phyloP scores from a whole-genome alignment of 2,329 filamentous ascomycete genomes.

The Pseudogymnoascus sp. region DNA sequence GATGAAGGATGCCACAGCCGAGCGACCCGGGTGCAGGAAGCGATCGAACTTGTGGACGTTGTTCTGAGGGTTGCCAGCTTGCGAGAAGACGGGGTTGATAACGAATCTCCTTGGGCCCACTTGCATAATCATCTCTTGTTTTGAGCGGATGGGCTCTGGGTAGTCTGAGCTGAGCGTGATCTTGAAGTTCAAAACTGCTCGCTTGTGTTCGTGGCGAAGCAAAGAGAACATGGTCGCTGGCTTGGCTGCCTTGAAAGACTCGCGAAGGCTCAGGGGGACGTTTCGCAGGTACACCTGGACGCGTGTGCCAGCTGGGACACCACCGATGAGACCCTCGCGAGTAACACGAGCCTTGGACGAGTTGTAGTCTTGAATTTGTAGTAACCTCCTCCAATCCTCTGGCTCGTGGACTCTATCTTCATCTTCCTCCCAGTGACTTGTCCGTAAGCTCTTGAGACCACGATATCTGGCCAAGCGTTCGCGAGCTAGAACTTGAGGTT shows the following conservation, averaged over 20 bases:
- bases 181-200: slow-evolving; percentile 79
- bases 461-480: slow-evolving; percentile 81
- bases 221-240: slow-evolving; percentile 77
- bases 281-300: slow-evolving; percentile 69
- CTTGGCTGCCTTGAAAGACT: slow-evolving; percentile 42
- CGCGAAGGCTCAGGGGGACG: slow-evolving; percentile 45
- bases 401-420: slow-evolving; percentile 84
- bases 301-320: slow-evolving; percentile 72
- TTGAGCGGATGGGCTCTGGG: slow-evolving; percentile 70
- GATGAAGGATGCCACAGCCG: slow-evolving; percentile 80
- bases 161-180: slow-evolving; percentile 76
- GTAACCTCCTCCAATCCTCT: slow-evolving; percentile 76
- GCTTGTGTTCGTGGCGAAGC: slow-evolving; percentile 90
- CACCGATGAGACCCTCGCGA: slow-evolving; percentile 80
- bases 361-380: slow-evolving; percentile 85
- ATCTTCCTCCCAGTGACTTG: slow-evolving; percentile 78
- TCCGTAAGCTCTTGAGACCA: slow-evolving; percentile 82
- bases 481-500: slow-evolving; percentile 74
- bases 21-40: slow-evolving; percentile 82
- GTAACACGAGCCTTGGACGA: slow-evolving; percentile 67
- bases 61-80: slow-evolving; percentile 83
- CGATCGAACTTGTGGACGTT: slow-evolving; percentile 96
- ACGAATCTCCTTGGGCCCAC: slow-evolving; percentile 80
- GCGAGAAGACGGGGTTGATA: slow-evolving; percentile 84
- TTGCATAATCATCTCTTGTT: slow-evolving; percentile 86